Evolutionary conservation across 305 asterid species (phyloP), one percentile per base, ranked within the genome.

Genomic region (Withania somnifera): DNA sequence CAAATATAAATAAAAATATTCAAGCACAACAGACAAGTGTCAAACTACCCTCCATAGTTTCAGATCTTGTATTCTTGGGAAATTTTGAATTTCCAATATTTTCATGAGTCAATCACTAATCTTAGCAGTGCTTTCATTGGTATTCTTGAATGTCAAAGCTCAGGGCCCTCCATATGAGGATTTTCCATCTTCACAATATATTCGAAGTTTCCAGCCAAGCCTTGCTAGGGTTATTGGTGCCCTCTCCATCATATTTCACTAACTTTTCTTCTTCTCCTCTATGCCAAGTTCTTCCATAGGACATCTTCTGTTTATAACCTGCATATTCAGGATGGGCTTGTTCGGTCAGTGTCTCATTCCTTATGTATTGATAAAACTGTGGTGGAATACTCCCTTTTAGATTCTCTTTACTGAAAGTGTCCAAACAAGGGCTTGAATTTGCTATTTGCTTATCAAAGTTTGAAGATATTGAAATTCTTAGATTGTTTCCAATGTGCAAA

Each of bases 371-470:
- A 92, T 66, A 83, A 85, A 30, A 64, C 83, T 13, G 40, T 85
- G 14, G 79, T 92, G 24, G 94, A 93, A 45, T 86, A 0, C 93
- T 93, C 51, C 93, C 97, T 0, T 92, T 93, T 86, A 78, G 71
- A n/a, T 93, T 92, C 67, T 91, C 94, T 15, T 86, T 88, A 14
- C 87, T 92, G 2, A 90, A 80, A 64, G 95, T 93, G n/a, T 84
- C 88, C 4, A 92, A 83, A 79, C 90, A 89, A 69, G 94, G 94
- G 11, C 88, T 93, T 0, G 95, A 92, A 78, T 91, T 95, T 50
- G 88, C 88, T 0, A 91, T 93, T 1, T 92, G 97, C 36, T 75
- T 93, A 26, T 89, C 92, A 2, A 87, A 79, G 64, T 93, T 91
- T 13, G 93, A 92, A 50, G 93, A 91, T 13, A 64, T 73, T 4